A percentile compares a stretch with the other conserved stretches of the same genome.
Evolutionary conservation across 148 eudicot genomes (phyloP).

Genomic region (Camellia sinensis): DNA sequence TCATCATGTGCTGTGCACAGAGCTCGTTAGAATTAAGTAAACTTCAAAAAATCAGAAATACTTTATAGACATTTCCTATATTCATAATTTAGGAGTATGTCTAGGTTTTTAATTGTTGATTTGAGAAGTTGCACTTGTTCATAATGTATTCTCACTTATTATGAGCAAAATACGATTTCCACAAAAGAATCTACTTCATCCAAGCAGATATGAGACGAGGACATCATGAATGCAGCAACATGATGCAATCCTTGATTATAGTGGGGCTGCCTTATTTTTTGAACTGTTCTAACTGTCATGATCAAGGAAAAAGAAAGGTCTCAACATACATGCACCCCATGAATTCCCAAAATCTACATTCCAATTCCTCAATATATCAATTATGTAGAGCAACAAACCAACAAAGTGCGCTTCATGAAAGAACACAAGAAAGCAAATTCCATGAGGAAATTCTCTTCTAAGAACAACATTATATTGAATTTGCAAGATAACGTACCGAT

Average conservation of each 20-base stretch:
- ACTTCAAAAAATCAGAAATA: no score
- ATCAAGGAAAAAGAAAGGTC: neutral
- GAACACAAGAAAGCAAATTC: neutral
- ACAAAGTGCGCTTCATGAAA: neutral
- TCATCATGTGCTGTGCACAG: no score
- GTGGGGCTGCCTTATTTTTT: neutral
- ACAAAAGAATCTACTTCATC: neutral
- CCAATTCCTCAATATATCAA: neutral
- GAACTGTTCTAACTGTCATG: no score
- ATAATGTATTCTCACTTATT: neutral
- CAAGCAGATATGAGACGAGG: neutral
- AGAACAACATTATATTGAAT: neutral
- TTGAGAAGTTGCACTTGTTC: neutral
- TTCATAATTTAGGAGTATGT: neutral
- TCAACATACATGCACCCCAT: neutral
- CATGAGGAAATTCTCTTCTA: neutral
- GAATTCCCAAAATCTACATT: neutral
- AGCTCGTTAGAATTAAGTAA: no score
- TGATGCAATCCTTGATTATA: neutral
- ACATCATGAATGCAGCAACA: neutral
- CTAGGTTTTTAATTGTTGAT: neutral
- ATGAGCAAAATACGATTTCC: neutral
- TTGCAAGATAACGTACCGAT: constrained; percentile 59
- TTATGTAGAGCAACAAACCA: neutral
- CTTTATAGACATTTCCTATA: neutral